Evolutionary conservation across 257 asterid genomes (phyloP).

Genomic region (Solanum ahanhuiri): DNA sequence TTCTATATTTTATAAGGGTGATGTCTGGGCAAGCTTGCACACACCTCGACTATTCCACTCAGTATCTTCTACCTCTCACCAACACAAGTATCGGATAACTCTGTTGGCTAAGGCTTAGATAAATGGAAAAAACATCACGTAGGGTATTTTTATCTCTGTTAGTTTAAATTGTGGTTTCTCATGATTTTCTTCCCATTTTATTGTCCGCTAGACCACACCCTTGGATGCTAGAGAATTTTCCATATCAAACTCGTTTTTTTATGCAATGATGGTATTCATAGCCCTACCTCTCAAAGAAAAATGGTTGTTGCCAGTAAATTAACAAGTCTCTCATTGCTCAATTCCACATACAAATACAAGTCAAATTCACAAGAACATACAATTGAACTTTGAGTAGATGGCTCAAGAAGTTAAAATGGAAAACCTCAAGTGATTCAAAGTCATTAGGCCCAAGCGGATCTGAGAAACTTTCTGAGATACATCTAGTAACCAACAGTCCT

Average conservation of each 20-base stretch:
- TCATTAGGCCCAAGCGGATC: background rate
- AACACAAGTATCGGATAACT: background rate
- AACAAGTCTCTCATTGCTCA: background rate
- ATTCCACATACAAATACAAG: background rate
- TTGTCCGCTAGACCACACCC: background rate
- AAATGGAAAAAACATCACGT: background rate
- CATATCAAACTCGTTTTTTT: background rate
- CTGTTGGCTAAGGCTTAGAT: background rate
- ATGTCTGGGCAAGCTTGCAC: background rate
- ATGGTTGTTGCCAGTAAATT: background rate
- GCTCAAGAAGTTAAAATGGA: background rate
- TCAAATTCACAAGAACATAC: background rate
- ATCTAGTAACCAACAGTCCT: background rate
- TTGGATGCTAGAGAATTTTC: background rate
- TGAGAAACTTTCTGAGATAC: background rate
- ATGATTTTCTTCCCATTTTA: background rate
- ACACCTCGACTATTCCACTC: background rate
- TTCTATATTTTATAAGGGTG: background rate
- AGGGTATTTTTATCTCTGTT: background rate
- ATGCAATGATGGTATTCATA: background rate
- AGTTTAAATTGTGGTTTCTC: background rate
- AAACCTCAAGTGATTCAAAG: background rate
- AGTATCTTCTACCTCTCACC: background rate
- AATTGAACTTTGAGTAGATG: background rate
- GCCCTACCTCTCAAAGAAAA: background rate